phyloP scores from a whole-genome alignment of 805 yeast genomes.

The Metschnikowia continentalis region DNA sequence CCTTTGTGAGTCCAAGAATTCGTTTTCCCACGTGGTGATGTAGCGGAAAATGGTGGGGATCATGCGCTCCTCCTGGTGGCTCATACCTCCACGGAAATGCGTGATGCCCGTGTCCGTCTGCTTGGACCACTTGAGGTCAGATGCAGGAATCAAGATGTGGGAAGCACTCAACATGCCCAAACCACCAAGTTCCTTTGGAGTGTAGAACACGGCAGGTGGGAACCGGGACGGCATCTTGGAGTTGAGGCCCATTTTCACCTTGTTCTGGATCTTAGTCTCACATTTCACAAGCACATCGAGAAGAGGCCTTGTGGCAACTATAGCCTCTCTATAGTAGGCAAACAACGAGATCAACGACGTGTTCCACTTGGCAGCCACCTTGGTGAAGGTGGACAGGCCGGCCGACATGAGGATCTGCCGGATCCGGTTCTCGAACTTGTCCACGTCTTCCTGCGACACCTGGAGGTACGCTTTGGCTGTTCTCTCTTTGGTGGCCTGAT shows the following conservation, averaged over 20 bases:
- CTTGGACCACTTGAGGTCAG: conserved; percentile 85
- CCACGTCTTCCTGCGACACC: conserved; percentile 78
- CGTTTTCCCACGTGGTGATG: conserved; percentile 95
- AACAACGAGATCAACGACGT: conserved; percentile 82
- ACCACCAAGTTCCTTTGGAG: conserved; percentile 97
- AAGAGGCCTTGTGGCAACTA: conserved; percentile 71
- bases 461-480: conserved; percentile 85
- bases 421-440: conserved; percentile 74
- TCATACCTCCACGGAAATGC: conserved; percentile 92
- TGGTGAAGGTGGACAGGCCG: conserved; percentile 92
- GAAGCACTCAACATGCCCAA: conserved; percentile 97
- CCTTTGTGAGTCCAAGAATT: conserved; percentile 86
- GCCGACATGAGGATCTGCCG: conserved; percentile 91
- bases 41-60: conserved; percentile 94
- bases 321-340: conserved; percentile 91
- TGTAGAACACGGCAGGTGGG: conserved; percentile 97
- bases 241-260: conserved; percentile 91
- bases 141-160: conserved; percentile 89
- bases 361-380: conserved; percentile 94
- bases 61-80: conserved; percentile 69
- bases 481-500: conserved; percentile 70
- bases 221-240: conserved; percentile 98
- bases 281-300: conserved; percentile 82
- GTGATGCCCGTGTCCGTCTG: conserved; percentile 94
- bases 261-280: conserved; percentile 89